A percentile compares a stretch with the other conserved stretches of the same genome.
Evolutionary conservation across 164 flowering plant genomes (phyloP).

Genomic region (Malania oleifera): DNA sequence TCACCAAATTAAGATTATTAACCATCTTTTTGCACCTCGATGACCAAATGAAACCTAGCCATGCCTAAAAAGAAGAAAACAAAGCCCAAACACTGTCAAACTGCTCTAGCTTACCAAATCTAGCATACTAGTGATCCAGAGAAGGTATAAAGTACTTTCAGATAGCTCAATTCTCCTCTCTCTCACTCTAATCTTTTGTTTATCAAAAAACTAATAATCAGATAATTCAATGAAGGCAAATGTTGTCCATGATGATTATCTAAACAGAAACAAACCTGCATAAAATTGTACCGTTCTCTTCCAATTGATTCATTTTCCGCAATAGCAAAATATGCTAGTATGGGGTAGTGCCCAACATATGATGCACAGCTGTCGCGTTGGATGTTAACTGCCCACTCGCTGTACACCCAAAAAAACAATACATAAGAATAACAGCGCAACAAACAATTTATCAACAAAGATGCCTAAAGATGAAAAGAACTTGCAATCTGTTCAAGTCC

Average conservation of each 20-base stretch:
- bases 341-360: conserved; percentile 84
- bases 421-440: background rate
- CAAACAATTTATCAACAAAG: background rate
- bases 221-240: no score
- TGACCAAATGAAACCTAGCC: no score
- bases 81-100: no score
- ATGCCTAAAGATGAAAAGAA: background rate
- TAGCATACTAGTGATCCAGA: no score
- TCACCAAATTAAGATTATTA: no score
- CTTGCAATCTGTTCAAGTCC: conserved; percentile 87
- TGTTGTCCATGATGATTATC: no score
- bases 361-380: conserved; percentile 97
- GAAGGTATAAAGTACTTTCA: no score
- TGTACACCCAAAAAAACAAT: conserved; percentile 16
- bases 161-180: no score
- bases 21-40: no score
- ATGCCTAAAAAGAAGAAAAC: no score
- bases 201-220: background rate
- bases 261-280: conserved; percentile 98
- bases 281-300: conserved; percentile 91
- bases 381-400: conserved; percentile 99
- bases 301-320: conserved; percentile 98
- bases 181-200: no score
- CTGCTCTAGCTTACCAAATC: no score
- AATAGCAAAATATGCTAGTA: conserved; percentile 78